Base-by-base conservation (phyloP, 78 protist species). In the Mastigamoeba balamuthi region DNA sequence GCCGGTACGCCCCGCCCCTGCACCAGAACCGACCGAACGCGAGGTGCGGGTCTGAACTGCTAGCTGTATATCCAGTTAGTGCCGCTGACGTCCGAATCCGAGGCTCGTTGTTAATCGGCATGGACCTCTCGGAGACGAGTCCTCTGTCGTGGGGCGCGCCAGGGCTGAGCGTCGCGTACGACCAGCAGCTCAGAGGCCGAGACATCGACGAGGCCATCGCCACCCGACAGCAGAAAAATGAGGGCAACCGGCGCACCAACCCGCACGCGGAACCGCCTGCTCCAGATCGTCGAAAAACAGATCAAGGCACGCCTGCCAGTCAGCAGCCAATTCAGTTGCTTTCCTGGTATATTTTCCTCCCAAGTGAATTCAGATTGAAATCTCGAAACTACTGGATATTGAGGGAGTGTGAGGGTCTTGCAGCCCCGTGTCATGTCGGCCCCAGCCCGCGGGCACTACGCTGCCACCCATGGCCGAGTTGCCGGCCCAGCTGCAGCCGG, bases 41-140 rank as follows among this genome's bases (percentile, higher is more conserved):
- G n/a, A n/a, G n/a, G n/a, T n/a, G n/a, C n/a, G n/a, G n/a, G n/a
- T n/a, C n/a, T n/a, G n/a, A n/a, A n/a, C n/a, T n/a, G n/a, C 3
- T 73, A 5, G 27, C 37, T 9, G 4, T 40, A 6, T 27, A 27
- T 23, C 37, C 35, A 4, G 6, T 44, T 75, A 72, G 90, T 79
- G 4, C 96, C 97, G 7, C 86, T 95, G 36, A 70, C 76, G n/a
- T 95, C 85, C 73, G 97, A 95, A 39, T 80, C 92, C 83, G 69
- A 35, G 10, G 69, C 68, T 87, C 89, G n/a, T 63, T 80, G 41
- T 83, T 95, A 48, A 67, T 85, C 63, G 99, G 94, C 74, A 29
- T 92, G 40, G 99, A 97, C 65, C 86, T 90, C 70, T 1, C 70
- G n/a, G 36, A 80, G 40, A 64, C 91, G 38, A 28, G 81, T 87